Conservation (phyloP, 306 rosid species). For the Cercis canadensis region DNA sequence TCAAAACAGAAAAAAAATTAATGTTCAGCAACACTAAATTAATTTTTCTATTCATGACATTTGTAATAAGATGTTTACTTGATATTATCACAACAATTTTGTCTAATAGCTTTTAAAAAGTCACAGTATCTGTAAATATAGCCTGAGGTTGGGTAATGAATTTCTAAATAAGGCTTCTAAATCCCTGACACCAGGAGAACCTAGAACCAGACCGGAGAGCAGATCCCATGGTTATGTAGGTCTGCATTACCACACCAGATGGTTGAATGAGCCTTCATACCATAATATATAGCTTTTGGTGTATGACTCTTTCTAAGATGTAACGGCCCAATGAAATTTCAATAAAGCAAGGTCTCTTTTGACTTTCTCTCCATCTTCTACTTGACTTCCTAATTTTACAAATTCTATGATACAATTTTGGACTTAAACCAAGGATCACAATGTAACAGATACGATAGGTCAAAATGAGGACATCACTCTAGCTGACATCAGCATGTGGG, state of each 20-base stretch:
- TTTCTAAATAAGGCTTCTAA: neutral
- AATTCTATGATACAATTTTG: too few relatives aligned
- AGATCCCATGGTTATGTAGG: neutral
- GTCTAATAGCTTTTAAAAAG: neutral
- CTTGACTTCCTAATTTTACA: neutral
- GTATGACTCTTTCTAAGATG: neutral
- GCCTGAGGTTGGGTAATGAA: too few relatives aligned
- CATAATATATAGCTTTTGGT: neutral
- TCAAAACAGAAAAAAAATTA: too few relatives aligned
- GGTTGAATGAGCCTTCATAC: neutral
- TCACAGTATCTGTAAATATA: neutral
- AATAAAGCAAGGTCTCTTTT: neutral
- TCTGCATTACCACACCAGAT: neutral
- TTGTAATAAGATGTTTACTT: too few relatives aligned
- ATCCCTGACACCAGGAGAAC: neutral
- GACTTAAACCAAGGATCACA: too few relatives aligned
- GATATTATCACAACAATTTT: too few relatives aligned
- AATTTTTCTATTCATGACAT: too few relatives aligned
- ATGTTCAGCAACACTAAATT: too few relatives aligned
- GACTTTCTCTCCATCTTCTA: neutral
- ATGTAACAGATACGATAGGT: too few relatives aligned
- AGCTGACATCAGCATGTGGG: neutral
- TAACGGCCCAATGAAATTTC: neutral
- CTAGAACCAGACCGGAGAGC: neutral
- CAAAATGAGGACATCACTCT: neutral